phyloP scores from a whole-genome alignment of 352 stramenopile species.

The Phytophthora litchii region DNA sequence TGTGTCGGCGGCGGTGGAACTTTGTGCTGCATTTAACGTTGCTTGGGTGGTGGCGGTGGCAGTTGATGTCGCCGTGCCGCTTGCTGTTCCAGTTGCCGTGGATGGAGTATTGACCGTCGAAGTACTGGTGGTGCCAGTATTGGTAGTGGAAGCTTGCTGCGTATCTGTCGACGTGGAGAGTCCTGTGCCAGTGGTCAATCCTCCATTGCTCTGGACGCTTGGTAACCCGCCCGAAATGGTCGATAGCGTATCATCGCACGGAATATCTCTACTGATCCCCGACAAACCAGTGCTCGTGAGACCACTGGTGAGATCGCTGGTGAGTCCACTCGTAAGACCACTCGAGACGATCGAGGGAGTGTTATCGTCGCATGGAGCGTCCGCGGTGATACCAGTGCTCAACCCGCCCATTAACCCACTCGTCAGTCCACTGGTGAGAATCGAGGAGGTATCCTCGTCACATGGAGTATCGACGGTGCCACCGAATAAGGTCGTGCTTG shows the following conservation, averaged over 20 bases:
- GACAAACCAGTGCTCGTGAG: conserved; percentile 8
- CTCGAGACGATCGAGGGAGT: conserved; percentile 10
- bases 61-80: conserved; percentile 5
- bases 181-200: conserved; percentile 2
- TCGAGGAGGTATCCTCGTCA: conserved; percentile 22
- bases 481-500: conserved; percentile 14
- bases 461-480: conserved; percentile 18
- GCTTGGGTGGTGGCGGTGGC: conserved; percentile 12
- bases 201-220: conserved; percentile 3
- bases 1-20: conserved; percentile 6
- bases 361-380: conserved; percentile 17
- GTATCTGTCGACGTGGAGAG: conserved; percentile 6
- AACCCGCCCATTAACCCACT: conserved; percentile 7
- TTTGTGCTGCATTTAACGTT: conserved; percentile 8
- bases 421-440: conserved; percentile 12
- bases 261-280: conserved; percentile 2
- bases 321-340: conserved; percentile 7
- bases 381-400: conserved; percentile 7
- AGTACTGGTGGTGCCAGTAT: not conserved
- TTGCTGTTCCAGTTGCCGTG: conserved; percentile 4
- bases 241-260: conserved; percentile 11
- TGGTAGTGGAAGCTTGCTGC: conserved; percentile 12
- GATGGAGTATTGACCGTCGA: conserved; percentile 5
- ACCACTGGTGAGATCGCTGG: conserved; percentile 3
- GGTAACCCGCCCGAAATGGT: conserved; percentile 8